Conservation (phyloP, 1,284 basidiomycete genomes). For the Ceratobasidium sp. region DNA sequence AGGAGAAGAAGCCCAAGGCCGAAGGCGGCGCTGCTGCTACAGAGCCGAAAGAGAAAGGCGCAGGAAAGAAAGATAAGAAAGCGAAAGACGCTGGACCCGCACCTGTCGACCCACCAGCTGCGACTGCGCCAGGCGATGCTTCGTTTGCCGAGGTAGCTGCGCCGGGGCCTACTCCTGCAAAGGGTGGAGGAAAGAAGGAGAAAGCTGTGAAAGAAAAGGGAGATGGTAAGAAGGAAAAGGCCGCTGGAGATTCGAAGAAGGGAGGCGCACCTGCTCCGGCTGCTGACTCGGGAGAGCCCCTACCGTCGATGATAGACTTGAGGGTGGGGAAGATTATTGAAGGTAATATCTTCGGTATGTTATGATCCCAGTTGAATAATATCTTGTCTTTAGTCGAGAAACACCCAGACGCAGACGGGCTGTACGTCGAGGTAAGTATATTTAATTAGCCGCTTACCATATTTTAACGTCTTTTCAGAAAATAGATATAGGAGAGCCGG, state of each 20-base stretch:
- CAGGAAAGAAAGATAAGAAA: conserved; percentile 65
- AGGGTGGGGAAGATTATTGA: conserved; percentile 92
- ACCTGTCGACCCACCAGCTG: conserved; percentile 39
- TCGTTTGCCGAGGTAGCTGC: conserved; percentile 36
- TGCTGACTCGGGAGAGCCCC: conserved; percentile 79
- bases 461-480: conserved; percentile 65
- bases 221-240: conserved; percentile 61
- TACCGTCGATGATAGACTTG: conserved; percentile 95
- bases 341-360: conserved; percentile 65
- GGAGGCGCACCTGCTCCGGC: conserved; percentile 55
- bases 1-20: conserved; percentile 87
- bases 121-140: conserved; percentile 40
- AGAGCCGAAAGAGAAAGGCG: conserved; percentile 60
- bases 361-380: not conserved
- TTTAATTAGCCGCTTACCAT: not conserved
- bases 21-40: conserved; percentile 55
- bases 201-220: conserved; percentile 65
- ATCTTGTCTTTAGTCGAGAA: conserved; percentile 76
- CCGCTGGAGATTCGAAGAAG: conserved; percentile 51
- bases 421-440: conserved; percentile 84
- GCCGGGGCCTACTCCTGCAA: conserved; percentile 49
- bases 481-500: conserved; percentile 95
- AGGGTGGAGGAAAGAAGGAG: conserved; percentile 60
- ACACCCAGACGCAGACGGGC: conserved; percentile 93
- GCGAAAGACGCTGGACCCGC: conserved; percentile 63